Base-by-base conservation (phyloP, 331 rosid species). In the Pyrus hybrid region DNA sequence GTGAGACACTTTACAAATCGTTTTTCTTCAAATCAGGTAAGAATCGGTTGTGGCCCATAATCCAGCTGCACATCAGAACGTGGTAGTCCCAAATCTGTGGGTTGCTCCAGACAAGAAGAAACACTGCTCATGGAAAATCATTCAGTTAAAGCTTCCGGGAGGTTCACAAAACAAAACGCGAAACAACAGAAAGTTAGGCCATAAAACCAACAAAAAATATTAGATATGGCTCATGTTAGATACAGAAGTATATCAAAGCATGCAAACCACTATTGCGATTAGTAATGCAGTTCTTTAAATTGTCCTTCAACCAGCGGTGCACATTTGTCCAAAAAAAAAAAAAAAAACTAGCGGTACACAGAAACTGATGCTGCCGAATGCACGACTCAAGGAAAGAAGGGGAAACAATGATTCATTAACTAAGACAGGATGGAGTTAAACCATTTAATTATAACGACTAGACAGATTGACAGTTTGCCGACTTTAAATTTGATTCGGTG, bases 21-120 rank as follows among this genome's bases (percentile, higher is more conserved):
- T 53, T 63, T n/a, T 67, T 8, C 28, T 63, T 68, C 72, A 60
- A 58, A 67, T 83, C 79, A 80, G 58, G 87, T 72, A 45, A 89
- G 76, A 76, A 89, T 81, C 43, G 93, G 88, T 62, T 28, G 75
- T 28, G 87, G 64, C 63, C 93, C 90, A 33, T 62, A 81, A 62
- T 66, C 73, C 70, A 93, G 81, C 8, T 69, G 84, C 47, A 84
- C 77, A 63, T 81, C 80, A 10, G 51, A n/a, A 35, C 20, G 11
- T 33, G 49, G 2, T 30, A 11, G 70, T 8, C 28, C 8, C 49
- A n/a, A n/a, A 11, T 7, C 17, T 10, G 51, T 41, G 47, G 47
- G 47, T 41, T 41, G 47, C 47, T 41, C 47, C 47, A 41, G 47
- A 41, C 47, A 41, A 41, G 47, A 20, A 35, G 70, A 66, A 66